Conservation (phyloP, 768 basidiomycete genomes). For the Mycena maculata region DNA sequence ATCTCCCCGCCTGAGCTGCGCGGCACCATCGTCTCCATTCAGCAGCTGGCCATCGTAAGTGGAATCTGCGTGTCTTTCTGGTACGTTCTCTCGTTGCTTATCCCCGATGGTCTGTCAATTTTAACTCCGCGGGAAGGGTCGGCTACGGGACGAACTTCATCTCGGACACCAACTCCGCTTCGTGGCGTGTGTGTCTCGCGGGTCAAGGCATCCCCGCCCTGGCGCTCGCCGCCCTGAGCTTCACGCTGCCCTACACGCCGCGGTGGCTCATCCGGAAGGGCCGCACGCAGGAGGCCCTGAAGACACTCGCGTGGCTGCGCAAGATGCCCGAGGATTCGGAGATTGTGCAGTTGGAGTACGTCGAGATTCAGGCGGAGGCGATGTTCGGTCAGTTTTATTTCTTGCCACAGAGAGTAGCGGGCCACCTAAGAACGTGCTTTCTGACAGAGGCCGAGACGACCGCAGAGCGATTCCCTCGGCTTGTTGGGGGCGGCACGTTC, state of each 20-base stretch:
- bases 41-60: conserved; percentile 49
- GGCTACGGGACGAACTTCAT: conserved; percentile 39
- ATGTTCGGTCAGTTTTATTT: conserved; percentile 29
- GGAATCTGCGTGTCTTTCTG: conserved; percentile 43
- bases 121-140: conserved; percentile 20
- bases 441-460: conserved; percentile 37
- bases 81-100: neutral
- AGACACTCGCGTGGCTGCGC: conserved; percentile 49
- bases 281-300: conserved; percentile 48
- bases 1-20: conserved; percentile 53
- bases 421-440: too few species aligned
- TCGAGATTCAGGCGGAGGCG: conserved; percentile 54
- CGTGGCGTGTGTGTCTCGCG: conserved; percentile 49
- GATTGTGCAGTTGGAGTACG: conserved; percentile 50
- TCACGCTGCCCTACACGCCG: conserved; percentile 55
- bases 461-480: conserved; percentile 33
- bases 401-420: neutral
- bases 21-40: conserved; percentile 49
- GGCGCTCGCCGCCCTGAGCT: conserved; percentile 39
- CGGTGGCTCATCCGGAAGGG: conserved; percentile 55
- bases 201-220: conserved; percentile 53
- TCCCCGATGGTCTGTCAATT: neutral
- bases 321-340: conserved; percentile 45
- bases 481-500: conserved; percentile 25
- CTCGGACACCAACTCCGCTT: conserved; percentile 35